A percentile compares a stretch with the other conserved stretches of the same genome.
These are phyloP conservation scores for Penicillium sp. DNA, from an alignment of 2,329 filamentous ascomycete species.

Conservation along the genomic window DNA sequence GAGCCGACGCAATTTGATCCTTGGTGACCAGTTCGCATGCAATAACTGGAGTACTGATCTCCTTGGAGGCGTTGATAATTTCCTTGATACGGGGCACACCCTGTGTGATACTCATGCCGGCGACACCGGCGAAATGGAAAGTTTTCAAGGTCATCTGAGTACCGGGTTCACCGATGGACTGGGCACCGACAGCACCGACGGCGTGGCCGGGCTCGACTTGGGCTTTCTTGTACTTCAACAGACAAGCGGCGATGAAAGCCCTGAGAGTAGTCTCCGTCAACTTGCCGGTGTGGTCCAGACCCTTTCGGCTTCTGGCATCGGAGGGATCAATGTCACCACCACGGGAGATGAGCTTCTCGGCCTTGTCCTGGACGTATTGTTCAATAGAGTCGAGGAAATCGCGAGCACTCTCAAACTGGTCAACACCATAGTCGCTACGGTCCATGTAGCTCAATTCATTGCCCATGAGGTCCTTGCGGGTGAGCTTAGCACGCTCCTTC, in stretches of 20 bases:
- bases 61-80: constrained; percentile 97
- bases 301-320: constrained; percentile 35
- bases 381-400: constrained; percentile 79
- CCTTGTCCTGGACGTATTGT: constrained; percentile 66
- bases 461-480: constrained; percentile 62
- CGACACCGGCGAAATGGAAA: constrained; percentile 99
- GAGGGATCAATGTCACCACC: constrained; percentile 35
- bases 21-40: constrained; percentile 80
- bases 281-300: constrained; percentile 74
- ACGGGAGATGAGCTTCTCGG: constrained; percentile 57
- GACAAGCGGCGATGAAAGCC: constrained; percentile 76
- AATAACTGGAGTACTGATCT: constrained; percentile 93
- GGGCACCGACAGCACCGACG: constrained; percentile 92
- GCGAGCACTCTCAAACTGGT: constrained; percentile 79
- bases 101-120: constrained; percentile 98
- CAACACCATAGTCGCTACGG: constrained; percentile 65
- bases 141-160: constrained; percentile 99
- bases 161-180: constrained; percentile 96
- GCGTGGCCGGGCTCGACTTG: constrained; percentile 93
- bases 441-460: constrained; percentile 70
- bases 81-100: constrained; percentile 99
- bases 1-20: constrained; percentile 74
- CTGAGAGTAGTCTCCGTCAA: constrained; percentile 73
- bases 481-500: constrained; percentile 66
- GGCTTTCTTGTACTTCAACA: constrained; percentile 87